phyloP scores from a whole-genome alignment of 139 green algal genomes.

The Chlorella sp. region DNA sequence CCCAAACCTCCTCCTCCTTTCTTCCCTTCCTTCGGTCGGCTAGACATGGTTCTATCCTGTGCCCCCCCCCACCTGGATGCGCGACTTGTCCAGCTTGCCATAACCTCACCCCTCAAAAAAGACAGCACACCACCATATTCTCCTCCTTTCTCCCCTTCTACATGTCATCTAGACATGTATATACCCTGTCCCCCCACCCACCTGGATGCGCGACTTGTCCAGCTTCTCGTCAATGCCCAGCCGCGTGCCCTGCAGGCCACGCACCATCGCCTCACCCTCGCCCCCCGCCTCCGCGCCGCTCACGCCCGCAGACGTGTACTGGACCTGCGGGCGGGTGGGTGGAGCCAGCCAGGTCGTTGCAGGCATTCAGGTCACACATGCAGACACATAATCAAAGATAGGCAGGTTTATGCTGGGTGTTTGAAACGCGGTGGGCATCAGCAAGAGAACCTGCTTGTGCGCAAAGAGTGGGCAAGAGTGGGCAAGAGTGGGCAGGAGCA shows the following conservation, averaged over 20 bases:
- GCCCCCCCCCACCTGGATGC: too few relatives aligned
- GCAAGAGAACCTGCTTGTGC: too few relatives aligned
- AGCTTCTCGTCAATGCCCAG: constrained; percentile 90
- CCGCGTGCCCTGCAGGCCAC: constrained; percentile 74
- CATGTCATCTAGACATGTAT: too few relatives aligned
- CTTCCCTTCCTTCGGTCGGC: too few relatives aligned
- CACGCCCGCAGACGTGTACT: constrained; percentile 55
- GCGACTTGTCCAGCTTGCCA: too few relatives aligned
- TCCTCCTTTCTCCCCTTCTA: too few relatives aligned
- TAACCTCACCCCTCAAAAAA: background rate
- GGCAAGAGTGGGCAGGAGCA: background rate
- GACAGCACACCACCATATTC: background rate
- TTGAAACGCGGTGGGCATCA: too few relatives aligned
- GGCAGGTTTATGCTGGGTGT: too few relatives aligned
- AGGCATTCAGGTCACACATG: background rate
- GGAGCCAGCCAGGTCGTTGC: background rate
- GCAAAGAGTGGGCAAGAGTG: too few relatives aligned
- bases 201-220: constrained; percentile 55
- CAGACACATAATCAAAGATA: too few relatives aligned
- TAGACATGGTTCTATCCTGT: too few relatives aligned
- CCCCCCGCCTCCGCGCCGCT: constrained; percentile 14
- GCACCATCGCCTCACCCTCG: constrained; percentile 90
- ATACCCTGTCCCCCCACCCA: constrained; percentile 55
- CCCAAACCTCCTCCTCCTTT: background rate
- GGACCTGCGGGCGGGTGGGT: constrained; percentile 58